Base-by-base conservation (phyloP, 176 grass and related monocot species). In the sorghum (Sorghum bicolor) region DNA sequence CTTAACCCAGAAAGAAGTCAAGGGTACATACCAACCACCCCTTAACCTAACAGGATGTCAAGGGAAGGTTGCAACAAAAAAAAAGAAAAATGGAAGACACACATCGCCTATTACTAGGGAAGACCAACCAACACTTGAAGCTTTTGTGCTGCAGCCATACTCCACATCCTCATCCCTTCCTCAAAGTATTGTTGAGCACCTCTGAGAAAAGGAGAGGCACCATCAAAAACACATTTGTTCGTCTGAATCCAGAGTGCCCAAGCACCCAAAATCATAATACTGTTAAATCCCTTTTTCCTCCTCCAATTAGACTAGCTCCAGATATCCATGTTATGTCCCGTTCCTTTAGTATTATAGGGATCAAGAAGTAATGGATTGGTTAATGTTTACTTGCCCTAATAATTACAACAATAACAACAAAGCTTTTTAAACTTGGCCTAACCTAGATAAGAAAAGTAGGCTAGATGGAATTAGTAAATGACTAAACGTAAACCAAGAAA, bases 371-470 rank as follows among this genome's bases (percentile, higher is more conserved):
- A 31, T 9, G 72, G 52, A 47, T 34, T 33, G 3, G 41, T 72
- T 22, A 83, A 10, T 26, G 29, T 76, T 79, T 64, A 22, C 20
- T 57, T 57, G 52, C 52, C 52, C 52, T 57, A 57, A 57, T n/a
- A 57, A 53, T 3, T 57, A 57, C 20, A 57, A n/a, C 52, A 53
- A 53, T 53, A 53, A 53, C 6, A 57, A 57, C 52, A 57, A 57
- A 57, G 52, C 8, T 57, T 57, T 57, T 57, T 57, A 9, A 57
- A 34, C 68, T 72, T 33, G 66, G 38, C 52, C 74, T 79, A 26
- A 79, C 67, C 52, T 48, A 79, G 38, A 79, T 36, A 79, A 71
- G 47, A 85, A 50, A 55, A 85, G 31, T 17, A 20, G 16, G 83
- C 28, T 71, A 71, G 28, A 71, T 7, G 24, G 4, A 71, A 70